Evolutionary conservation across 768 basidiomycete species (phyloP).

Genomic region (Lactifluus piperatus): DNA sequence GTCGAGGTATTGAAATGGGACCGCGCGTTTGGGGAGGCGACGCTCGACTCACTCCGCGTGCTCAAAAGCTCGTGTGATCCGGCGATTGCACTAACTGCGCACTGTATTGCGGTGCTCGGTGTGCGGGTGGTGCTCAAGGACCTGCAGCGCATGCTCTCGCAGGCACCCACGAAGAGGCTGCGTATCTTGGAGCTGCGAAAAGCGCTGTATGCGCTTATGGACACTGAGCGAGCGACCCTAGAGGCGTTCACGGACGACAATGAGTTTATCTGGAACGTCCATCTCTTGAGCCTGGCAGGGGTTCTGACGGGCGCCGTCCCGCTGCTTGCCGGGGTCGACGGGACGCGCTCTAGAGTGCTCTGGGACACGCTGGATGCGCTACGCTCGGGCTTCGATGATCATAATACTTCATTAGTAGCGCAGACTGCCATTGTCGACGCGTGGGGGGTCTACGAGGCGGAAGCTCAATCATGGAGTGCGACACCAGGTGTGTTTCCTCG

Average conservation of each 20-base stretch:
- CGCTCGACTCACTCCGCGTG: background rate
- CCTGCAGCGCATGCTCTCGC: background rate
- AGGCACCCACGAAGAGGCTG: background rate
- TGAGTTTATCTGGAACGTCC: background rate
- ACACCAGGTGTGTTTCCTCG: background rate
- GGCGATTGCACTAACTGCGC: background rate
- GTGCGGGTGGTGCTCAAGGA: conserved; percentile 8
- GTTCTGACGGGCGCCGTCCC: conserved; percentile 2
- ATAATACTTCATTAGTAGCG: background rate
- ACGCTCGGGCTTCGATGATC: background rate
- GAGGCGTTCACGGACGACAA: background rate
- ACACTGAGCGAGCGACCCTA: background rate
- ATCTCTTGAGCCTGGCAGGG: background rate
- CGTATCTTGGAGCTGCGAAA: conserved; percentile 3
- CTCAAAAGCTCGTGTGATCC: conserved; percentile 6
- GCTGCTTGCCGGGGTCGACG: background rate
- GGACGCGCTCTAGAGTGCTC: background rate
- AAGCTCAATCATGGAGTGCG: background rate
- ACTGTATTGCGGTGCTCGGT: background rate
- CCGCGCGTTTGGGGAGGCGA: background rate
- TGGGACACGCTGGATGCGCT: conserved; percentile 5
- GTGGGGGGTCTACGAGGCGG: background rate
- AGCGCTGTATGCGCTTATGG: background rate
- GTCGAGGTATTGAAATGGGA: conserved; percentile 2
- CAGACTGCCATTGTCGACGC: background rate